Evolutionary conservation across 495 filamentous ascomycete genomes (phyloP), one percentile per base, ranked within the genome.

Genomic region (Neurospora sp.): DNA sequence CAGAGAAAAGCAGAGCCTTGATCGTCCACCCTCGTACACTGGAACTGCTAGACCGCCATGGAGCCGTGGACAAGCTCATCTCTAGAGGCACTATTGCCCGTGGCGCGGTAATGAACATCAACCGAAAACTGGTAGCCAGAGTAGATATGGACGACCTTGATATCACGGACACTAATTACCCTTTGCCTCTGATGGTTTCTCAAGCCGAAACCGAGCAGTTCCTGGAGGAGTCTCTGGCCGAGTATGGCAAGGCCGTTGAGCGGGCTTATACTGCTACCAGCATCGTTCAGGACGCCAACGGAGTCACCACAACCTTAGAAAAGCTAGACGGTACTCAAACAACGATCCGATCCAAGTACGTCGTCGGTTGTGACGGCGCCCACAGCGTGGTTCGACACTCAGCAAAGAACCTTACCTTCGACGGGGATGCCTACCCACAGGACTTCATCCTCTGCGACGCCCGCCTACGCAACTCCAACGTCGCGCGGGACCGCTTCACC

Each of bases 341-440:
- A 54, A 76, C 72, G 1, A 40, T 84, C 15, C 79, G 79, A 19
- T 79, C 80, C n/a, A 79, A 79, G 39, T 86, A 84, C 71, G 77
- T 84, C 3, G 81, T 86, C 62, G 85, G 84, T 8, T 85, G 83
- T 69, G 85, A 87, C 70, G 85, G 85, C 34, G 83, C 83, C 13
- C 84, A 79, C 71, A 83, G 80, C 37, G 72, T 77, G 19, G 84
- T 86, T 7, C 81, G 85, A 0, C 81, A 81, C 34, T 74, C 81
- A 5, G 78, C 84, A 19, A 70, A 73, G 0, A 77, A 81, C 15
- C 77, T 86, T n/a, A 71, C 77, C 28, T 87, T 85, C 69, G 80
- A 84, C 37, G 85, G 85, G 4, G 79, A 78, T 0, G 73, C 78
- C 1, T 84, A 83, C 71, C 79, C 81, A 37, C 80, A 84, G 36